These are phyloP conservation scores for Coemansia sp. DNA, from an alignment of 192 early-diverging fungal genomes.

Conservation along the genomic window DNA sequence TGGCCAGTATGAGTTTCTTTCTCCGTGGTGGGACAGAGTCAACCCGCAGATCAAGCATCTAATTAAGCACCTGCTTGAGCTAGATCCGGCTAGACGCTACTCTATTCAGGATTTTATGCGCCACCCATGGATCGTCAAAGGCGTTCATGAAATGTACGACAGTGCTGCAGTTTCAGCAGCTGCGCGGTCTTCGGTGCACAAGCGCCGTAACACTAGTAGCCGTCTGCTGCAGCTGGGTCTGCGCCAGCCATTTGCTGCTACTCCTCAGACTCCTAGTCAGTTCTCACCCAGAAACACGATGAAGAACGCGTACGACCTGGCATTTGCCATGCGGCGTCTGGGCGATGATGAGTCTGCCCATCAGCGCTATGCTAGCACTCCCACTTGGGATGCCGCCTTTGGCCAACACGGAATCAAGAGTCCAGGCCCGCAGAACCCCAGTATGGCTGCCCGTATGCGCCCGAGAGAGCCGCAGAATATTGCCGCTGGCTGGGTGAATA, in stretches of 20 bases:
- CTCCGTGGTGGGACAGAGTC: constrained; percentile 93
- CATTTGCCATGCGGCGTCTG: constrained; percentile 75
- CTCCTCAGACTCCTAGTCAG: constrained; percentile 18
- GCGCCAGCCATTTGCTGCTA: constrained; percentile 19
- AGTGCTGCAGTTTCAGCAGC: constrained; percentile 38
- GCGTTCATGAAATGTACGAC: constrained; percentile 45
- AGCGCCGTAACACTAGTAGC: constrained; percentile 28
- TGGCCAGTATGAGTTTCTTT: constrained; percentile 81
- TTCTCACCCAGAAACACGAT: constrained; percentile 59
- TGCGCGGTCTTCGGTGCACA: constrained; percentile 41
- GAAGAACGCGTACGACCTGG: constrained; percentile 74
- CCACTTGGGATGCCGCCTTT: constrained; percentile 50
- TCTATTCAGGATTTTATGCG: constrained; percentile 78
- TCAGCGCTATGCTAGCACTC: constrained; percentile 40
- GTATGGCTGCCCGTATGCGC: constrained; percentile 10
- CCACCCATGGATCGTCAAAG: constrained; percentile 71
- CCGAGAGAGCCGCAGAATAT: constrained; percentile 42
- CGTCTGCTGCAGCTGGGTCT: constrained; percentile 28
- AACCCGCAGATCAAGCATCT: constrained; percentile 72
- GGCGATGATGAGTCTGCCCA: constrained; percentile 61
- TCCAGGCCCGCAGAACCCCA: constrained; percentile 31
- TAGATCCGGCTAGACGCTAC: constrained; percentile 69
- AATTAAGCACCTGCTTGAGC: constrained; percentile 64
- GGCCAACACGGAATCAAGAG: constrained; percentile 51
- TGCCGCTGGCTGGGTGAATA: constrained; percentile 49